Evolutionary conservation across 1,284 basidiomycete genomes (phyloP).

Genomic region (Ceratobasidium sp.): DNA sequence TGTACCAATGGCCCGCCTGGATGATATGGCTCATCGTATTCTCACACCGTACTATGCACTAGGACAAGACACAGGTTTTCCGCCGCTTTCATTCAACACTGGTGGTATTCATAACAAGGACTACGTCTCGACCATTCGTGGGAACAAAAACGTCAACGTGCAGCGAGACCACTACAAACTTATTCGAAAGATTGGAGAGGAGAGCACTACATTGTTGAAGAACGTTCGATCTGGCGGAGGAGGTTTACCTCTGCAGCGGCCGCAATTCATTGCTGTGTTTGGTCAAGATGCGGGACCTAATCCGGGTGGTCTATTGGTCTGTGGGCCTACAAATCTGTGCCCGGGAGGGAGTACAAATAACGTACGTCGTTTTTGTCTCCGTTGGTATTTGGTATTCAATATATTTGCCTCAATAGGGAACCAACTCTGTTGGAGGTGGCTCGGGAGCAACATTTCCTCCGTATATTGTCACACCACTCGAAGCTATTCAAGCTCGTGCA

Average conservation of each 20-base stretch:
- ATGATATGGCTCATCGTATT: slow-evolving; percentile 53
- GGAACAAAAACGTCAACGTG: slow-evolving; percentile 48
- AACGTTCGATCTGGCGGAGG: slow-evolving; percentile 67
- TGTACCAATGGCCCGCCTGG: slow-evolving; percentile 61
- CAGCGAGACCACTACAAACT: slow-evolving; percentile 60
- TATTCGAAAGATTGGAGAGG: slow-evolving; percentile 80
- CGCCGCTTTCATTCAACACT: slow-evolving; percentile 43
- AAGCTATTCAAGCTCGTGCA: slow-evolving; percentile 61
- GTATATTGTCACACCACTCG: slow-evolving; percentile 63
- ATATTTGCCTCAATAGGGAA: slow-evolving; percentile 75
- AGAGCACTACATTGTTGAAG: slow-evolving; percentile 85
- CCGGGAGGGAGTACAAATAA: slow-evolving; percentile 78
- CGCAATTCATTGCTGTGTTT: slow-evolving; percentile 47
- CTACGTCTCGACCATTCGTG: slow-evolving; percentile 53
- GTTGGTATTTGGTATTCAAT: slow-evolving; percentile 68
- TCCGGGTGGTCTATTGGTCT: slow-evolving; percentile 60
- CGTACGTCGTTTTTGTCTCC: slow-evolving; percentile 74
- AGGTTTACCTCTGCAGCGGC: slow-evolving; percentile 54
- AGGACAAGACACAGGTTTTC: slow-evolving; percentile 56
- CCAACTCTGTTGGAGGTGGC: slow-evolving; percentile 22
- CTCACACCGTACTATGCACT: slow-evolving; percentile 58
- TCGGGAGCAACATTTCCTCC: slow-evolving; percentile 58
- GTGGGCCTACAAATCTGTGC: slow-evolving; percentile 77
- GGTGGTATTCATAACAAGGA: slow-evolving; percentile 2
- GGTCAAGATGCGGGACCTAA: slow-evolving; percentile 38